Conservation (phyloP, 2,329 filamentous ascomycete genomes). For the Pyricularia sp. region DNA sequence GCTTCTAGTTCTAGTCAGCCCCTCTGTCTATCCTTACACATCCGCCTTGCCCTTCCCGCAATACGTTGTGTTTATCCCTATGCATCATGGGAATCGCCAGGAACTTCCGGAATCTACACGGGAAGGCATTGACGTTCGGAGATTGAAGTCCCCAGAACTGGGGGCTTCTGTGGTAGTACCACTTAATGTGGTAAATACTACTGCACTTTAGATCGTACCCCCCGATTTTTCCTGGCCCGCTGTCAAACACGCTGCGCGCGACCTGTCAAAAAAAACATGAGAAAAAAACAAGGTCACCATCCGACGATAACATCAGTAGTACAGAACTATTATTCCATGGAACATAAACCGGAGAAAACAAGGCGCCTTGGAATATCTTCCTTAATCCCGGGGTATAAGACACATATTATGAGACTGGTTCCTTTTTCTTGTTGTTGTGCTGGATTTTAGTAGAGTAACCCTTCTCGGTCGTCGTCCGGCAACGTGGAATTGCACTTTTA, state of each 20-base stretch:
- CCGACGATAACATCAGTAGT: background rate
- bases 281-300: background rate
- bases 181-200: background rate
- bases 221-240: background rate
- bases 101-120: background rate
- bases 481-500: conserved; percentile 1
- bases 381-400: background rate
- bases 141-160: background rate
- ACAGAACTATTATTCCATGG: background rate
- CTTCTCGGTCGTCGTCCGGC: background rate
- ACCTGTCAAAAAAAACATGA: background rate
- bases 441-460: background rate
- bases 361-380: background rate
- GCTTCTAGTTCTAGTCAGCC: background rate
- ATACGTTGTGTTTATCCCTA: background rate
- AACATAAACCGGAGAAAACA: background rate
- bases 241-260: background rate
- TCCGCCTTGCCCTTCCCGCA: background rate
- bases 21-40: background rate
- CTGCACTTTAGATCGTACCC: background rate
- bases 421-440: background rate
- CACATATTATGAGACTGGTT: background rate
- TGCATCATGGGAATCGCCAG: background rate
- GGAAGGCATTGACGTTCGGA: conserved; percentile 1
- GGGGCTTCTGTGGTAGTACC: background rate